Evolutionary conservation across 1,284 basidiomycete species (phyloP), one percentile per base, ranked within the genome.

Genomic region (Inonotus obliquus): DNA sequence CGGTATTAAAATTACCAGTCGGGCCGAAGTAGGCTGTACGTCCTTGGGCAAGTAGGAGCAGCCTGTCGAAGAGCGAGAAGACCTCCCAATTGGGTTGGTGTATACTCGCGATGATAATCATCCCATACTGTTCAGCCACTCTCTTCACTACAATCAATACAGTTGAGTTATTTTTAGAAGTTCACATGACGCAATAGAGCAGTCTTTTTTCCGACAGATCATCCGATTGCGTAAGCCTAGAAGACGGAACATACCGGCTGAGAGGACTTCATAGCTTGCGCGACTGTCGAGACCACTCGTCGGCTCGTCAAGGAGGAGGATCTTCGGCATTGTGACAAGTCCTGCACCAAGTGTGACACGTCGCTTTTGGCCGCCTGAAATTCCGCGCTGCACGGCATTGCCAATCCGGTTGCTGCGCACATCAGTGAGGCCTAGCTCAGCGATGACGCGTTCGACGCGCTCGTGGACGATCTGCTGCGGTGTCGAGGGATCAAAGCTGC

Each of bases 271-370:
- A 0, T 79, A 70, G 2, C 85, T 84, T 0, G 84, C 82, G 2
- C 83, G 81, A 38, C 83, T 84, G 70, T 88, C 86, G 44, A 89
- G 77, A 2, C 86, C 86, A 64, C 79, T 78, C 2, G 76, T 77
- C 0, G 86, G 85, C 67, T 89, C 86, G 67, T 89, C 87, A 2
- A 86, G 75, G 19, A 87, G 77, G 9, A 88, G 72, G 3, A 88
- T 78, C 2, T 81, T 66, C 73, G 87, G 86, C 54, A 77, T 78
- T 13, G 85, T 82, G 29, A 89, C 81, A 65, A 89, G 80, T 54
- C 84, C 82, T 60, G 84, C 78, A 19, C 83, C 87, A 55, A 86
- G 83, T 5, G 84, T 86, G 2, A 89, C 81, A 6, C 87, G 75
- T 11, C 84, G 77, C 69, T 83, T 84, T 69, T 89, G 85, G 17